Percentiles rank a stretch among this genome's conserved stretches.
These are phyloP conservation scores for Boletus sp. DNA, from an alignment of 768 basidiomycete genomes.

Conservation along the genomic window DNA sequence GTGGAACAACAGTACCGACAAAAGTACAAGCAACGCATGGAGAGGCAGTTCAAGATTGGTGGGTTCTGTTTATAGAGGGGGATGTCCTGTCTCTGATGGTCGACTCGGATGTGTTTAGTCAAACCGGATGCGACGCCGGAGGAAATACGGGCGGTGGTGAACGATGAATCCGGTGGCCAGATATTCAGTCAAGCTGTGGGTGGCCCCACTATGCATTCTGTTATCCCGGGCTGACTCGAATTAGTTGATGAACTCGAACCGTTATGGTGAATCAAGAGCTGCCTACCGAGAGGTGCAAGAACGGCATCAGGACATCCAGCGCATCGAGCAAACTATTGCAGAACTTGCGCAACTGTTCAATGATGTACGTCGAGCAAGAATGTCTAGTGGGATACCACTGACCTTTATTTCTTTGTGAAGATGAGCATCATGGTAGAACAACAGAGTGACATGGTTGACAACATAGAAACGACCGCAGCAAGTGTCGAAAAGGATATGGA, in stretches of 20 bases:
- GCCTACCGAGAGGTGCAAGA: constrained; percentile 98
- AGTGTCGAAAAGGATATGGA: constrained; percentile 81
- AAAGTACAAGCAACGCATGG: constrained; percentile 78
- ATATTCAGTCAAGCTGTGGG: constrained; percentile 87
- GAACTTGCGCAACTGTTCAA: constrained; percentile 96
- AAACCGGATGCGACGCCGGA: constrained; percentile 92
- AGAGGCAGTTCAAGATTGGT: constrained; percentile 88
- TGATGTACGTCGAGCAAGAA: constrained; percentile 54
- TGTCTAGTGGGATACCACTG: background rate
- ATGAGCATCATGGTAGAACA: constrained; percentile 96
- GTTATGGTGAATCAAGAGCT: constrained; percentile 84
- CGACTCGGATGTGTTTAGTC: constrained; percentile 41
- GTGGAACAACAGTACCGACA: constrained; percentile 78
- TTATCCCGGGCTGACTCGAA: background rate
- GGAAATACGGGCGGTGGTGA: constrained; percentile 82
- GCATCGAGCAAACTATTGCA: constrained; percentile 88
- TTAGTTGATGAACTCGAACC: constrained; percentile 84
- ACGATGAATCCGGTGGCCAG: constrained; percentile 77
- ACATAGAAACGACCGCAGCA: constrained; percentile 74
- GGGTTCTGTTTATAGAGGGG: constrained; percentile 10
- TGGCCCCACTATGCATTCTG: background rate
- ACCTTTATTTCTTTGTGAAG: constrained; percentile 35
- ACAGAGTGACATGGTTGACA: constrained; percentile 84
- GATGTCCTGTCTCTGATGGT: background rate
- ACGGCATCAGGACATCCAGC: constrained; percentile 92